Base-by-base conservation (phyloP, 495 filamentous ascomycete genomes). In the Talaromyces ruber region DNA sequence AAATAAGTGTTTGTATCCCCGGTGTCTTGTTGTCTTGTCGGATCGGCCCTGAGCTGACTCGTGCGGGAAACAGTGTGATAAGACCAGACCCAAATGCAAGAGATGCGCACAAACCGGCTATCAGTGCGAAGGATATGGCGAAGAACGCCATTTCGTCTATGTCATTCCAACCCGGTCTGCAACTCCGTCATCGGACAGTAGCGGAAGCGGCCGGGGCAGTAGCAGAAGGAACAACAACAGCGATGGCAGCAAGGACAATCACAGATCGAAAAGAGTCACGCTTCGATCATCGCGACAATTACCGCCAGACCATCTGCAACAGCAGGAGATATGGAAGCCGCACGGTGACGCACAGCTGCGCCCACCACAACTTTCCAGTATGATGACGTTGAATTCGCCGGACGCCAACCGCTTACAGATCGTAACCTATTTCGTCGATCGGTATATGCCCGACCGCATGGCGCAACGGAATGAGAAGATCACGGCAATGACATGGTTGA, bases 91-190 rank as follows among this genome's bases (percentile, higher is more conserved):
- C 4, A 51, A 50, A 28, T 60, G 59, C 59, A 60, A 60, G 8
- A 28, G 59, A 60, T 60, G 59, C 59, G 26, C 12, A 21, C 59
- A 60, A 32, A 60, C 59, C 59, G 59, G 59, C 28, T 60, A 60
- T 34, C 59, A 50, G 28, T 60, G 59, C 59, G 59, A 60, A 51
- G 59, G 59, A 37, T 60, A 60, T 34, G 59, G 59, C 28, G 59
- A 60, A 51, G 59, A 60, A 34, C 59, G 59, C 22, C 39, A 47
- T 51, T 60, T 60, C 26, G 59, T 60, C 39, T 60, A 60, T 51
- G 59, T 60, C 59, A 51, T 60, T 21, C 59, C 59, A n/a, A 60
- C 59, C 28, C 24, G 26, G 14, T 28, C 43, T 25, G 12, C 59
- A 29, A 29, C 26, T 18, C 43, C 43, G 7, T 28, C 51, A 25